phyloP scores from a whole-genome alignment of 306 rosid genomes.

The Chamaecrista fasciculata region DNA sequence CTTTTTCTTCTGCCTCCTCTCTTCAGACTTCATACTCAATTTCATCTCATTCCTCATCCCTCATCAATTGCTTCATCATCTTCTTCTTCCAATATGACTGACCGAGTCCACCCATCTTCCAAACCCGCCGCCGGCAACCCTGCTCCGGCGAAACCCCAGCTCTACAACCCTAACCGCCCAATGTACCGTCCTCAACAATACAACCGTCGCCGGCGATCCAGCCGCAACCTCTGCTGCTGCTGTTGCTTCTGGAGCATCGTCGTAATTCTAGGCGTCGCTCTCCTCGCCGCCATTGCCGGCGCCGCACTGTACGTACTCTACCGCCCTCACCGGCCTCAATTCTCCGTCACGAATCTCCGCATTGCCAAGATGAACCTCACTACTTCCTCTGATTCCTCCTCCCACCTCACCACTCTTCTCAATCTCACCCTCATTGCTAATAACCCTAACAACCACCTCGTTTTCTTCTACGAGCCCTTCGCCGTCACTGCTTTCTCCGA shows the following conservation, averaged over 20 bases:
- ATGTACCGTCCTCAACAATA: conserved; percentile 72
- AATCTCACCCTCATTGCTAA: conserved; percentile 74
- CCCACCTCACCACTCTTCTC: conserved; percentile 65
- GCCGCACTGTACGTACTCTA: conserved; percentile 76
- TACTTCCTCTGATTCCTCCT: conserved; percentile 59
- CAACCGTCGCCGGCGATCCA: conserved; percentile 57
- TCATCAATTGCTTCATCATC: neutral
- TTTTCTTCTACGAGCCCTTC: conserved; percentile 72
- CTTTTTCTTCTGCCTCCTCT: conserved; percentile 1
- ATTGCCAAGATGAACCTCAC: conserved; percentile 73
- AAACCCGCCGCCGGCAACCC: conserved; percentile 37
- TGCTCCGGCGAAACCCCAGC: conserved; percentile 43
- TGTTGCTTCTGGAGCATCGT: conserved; percentile 90
- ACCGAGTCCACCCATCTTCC: conserved; percentile 13
- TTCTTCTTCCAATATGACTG: neutral
- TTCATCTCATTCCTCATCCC: neutral
- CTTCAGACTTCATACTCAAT: neutral
- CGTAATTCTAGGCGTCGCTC: conserved; percentile 42
- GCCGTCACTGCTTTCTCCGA: conserved; percentile 40
- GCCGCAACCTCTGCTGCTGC: conserved; percentile 79
- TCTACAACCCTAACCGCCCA: conserved; percentile 54
- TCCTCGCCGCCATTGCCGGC: conserved; percentile 68
- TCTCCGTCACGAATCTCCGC: conserved; percentile 82
- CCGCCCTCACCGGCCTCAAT: conserved; percentile 85
- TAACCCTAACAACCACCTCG: conserved; percentile 81